Percentiles rank a stretch among this genome's conserved stretches.
Conservation (phyloP, 164 flowering plant genomes). For the Magnolia sinica region DNA sequence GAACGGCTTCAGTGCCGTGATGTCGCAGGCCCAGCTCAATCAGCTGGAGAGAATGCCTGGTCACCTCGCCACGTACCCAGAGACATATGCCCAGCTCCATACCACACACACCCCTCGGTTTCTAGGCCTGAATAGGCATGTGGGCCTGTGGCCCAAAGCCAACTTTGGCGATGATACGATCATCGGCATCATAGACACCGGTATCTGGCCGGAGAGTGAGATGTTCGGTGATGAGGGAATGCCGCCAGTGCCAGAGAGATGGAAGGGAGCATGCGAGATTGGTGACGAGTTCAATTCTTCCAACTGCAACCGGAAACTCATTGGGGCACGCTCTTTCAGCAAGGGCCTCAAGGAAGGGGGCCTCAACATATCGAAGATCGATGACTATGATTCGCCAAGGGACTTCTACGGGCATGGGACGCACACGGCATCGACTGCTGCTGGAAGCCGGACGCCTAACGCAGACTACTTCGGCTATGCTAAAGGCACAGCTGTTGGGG, state of each 20-base stretch:
- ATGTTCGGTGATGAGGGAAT: constrained; percentile 4
- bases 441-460: constrained; percentile 47
- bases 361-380: background rate
- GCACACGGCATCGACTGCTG: constrained; percentile 78
- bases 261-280: constrained; percentile 10
- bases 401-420: constrained; percentile 90
- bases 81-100: constrained; percentile 12
- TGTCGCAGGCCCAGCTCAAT: constrained; percentile 40
- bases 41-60: constrained; percentile 40
- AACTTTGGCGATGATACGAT: constrained; percentile 12
- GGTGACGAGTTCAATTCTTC: constrained; percentile 16
- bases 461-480: constrained; percentile 75
- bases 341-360: constrained; percentile 1
- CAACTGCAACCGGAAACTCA: constrained; percentile 19
- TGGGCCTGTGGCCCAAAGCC: constrained; percentile 10
- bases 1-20: constrained; percentile 3
- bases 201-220: constrained; percentile 13
- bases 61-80: constrained; percentile 29
- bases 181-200: constrained; percentile 13
- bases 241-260: constrained; percentile 5
- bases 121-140: constrained; percentile 6
- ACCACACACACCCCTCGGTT: constrained; percentile 15
- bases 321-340: constrained; percentile 21
- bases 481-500: background rate
- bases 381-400: constrained; percentile 38